phyloP scores from a whole-genome alignment of 768 basidiomycete genomes.

The Agrocybe pediades region DNA sequence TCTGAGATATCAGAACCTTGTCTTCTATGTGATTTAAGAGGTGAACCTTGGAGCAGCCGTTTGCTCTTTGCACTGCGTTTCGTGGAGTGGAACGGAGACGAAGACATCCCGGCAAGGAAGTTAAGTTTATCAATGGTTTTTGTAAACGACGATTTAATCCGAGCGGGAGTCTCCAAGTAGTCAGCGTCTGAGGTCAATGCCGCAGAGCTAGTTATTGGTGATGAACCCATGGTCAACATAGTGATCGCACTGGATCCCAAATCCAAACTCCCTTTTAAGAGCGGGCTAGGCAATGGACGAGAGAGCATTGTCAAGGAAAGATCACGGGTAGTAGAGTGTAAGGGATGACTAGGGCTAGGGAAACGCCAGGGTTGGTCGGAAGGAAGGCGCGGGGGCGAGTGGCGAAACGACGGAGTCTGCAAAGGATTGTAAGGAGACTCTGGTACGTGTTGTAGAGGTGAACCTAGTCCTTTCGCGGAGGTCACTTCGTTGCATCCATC shows the following conservation, averaged over 20 bases:
- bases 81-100: conserved; percentile 40
- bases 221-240: conserved; percentile 29
- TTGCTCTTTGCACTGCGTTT: conserved; percentile 30
- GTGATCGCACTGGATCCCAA: conserved; percentile 29
- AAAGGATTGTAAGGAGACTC: conserved; percentile 79
- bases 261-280: conserved; percentile 30
- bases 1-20: conserved; percentile 38
- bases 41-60: conserved; percentile 40
- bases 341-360: conserved; percentile 76
- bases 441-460: conserved; percentile 41
- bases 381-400: conserved; percentile 73
- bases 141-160: conserved; percentile 12
- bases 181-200: conserved; percentile 11
- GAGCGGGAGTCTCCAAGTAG: conserved; percentile 20
- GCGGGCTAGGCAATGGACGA: conserved; percentile 51
- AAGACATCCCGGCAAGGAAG: conserved; percentile 12
- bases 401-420: conserved; percentile 74
- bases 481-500: conserved; percentile 21
- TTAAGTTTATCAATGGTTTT: conserved; percentile 15
- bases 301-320: conserved; percentile 67
- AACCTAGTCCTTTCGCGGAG: conserved; percentile 29
- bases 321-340: conserved; percentile 66
- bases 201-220: conserved; percentile 31
- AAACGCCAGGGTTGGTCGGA: conserved; percentile 85
- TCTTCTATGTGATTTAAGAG: conserved; percentile 33